Evolutionary conservation across 495 filamentous ascomycete genomes (phyloP), one percentile per base, ranked within the genome.

Genomic region (Penicillium daleae): DNA sequence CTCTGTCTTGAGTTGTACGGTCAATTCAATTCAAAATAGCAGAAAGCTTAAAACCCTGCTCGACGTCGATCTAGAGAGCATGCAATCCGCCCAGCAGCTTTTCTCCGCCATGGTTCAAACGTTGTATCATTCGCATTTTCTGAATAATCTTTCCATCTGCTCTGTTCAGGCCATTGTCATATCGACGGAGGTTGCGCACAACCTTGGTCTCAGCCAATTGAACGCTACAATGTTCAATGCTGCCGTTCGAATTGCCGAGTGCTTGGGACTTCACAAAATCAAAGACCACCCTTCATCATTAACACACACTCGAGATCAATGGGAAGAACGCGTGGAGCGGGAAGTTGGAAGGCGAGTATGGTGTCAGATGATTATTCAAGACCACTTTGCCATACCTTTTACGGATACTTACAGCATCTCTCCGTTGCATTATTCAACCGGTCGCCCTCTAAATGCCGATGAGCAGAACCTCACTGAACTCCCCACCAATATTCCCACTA

Each of bases 371-470:
- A 66, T 71, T 32, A 79, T 76, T 19, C 81, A 82, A 56, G 81
- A 83, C 59, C 79, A 78, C 66, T 80, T 83, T 51, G 78, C 78
- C 15, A 77, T 82, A 3, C 78, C 80, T 6, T 82, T 82, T 54
- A 76, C 77, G 17, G 79, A 82, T 40, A 75, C 72, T 32, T 83
- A 83, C 63, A 73, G 72, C 35, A 73, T 83, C 27, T 77, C 78
- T 7, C 74, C 69, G 1, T 67, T 74, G 54, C 77, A 80, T 26
- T 82, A 72, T 44, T 75, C 73, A 0, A 79, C 79, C 0, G 63
- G 64, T 13, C 70, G 61, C 22, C 81, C 80, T 9, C 27, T 72
- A n/a, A 76, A 82, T 53, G 78, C 74, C 42, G 63, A 68, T 33
- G 76, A 82, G 21, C 68, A 79, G 37, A 76, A 79, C 39, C 66